Evolutionary conservation across 2,329 filamentous ascomycete species (phyloP).

Genomic region (Polytolypa hystricis): DNA sequence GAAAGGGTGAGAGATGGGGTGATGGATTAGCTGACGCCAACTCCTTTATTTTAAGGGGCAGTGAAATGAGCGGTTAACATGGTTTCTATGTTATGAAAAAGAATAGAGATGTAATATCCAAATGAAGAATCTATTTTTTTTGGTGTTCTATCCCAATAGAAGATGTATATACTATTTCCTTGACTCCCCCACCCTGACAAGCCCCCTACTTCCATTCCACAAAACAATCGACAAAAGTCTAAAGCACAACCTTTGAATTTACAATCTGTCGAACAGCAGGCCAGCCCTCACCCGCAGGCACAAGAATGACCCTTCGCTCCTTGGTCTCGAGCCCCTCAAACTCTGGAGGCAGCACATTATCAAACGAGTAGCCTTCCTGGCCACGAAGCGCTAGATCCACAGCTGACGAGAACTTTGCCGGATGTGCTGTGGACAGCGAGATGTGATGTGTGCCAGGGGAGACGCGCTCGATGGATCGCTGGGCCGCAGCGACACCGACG

Average conservation of each 20-base stretch:
- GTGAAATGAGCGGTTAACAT: too few relatives aligned
- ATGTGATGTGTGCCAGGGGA: slow-evolving; percentile 53
- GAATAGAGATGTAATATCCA: too few relatives aligned
- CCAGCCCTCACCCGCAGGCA: slow-evolving; percentile 56
- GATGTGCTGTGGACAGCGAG: slow-evolving; percentile 84
- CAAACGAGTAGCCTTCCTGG: slow-evolving; percentile 64
- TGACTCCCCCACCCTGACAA: too few relatives aligned
- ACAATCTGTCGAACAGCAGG: slow-evolving; percentile 65
- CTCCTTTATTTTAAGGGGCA: too few relatives aligned
- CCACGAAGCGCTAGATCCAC: slow-evolving; percentile 68
- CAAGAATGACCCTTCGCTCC: slow-evolving; percentile 60
- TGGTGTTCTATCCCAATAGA: too few relatives aligned
- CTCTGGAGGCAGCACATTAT: slow-evolving; percentile 66
- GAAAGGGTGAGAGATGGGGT: neutral
- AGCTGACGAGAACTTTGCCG: slow-evolving; percentile 82
- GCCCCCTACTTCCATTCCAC: too few relatives aligned
- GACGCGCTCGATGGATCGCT: slow-evolving; percentile 52
- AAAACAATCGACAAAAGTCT: too few relatives aligned
- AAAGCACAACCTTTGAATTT: too few relatives aligned
- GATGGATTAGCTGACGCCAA: neutral
- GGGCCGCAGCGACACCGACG: slow-evolving; percentile 68
- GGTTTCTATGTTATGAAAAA: too few relatives aligned
- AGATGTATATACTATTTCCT: too few relatives aligned
- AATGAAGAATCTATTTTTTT: too few relatives aligned
- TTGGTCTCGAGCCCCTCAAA: slow-evolving; percentile 68